A percentile compares a stretch with the other conserved stretches of the same genome.
Evolutionary conservation across 495 filamentous ascomycete genomes (phyloP).

Genomic region (Clohesyomyces aquaticus): DNA sequence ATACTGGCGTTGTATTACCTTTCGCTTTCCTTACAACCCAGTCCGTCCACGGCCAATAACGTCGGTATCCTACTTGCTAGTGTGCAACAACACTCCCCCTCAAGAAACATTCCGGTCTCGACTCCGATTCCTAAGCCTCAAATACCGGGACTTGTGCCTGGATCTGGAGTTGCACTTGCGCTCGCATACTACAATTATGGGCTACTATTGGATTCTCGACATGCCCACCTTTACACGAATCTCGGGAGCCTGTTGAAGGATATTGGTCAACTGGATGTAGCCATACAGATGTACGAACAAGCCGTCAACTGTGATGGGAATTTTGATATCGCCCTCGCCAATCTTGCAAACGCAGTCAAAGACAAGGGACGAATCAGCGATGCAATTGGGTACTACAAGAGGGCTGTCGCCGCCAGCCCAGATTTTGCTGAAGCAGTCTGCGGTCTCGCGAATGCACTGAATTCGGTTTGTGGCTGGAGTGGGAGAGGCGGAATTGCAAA

Average conservation of each 20-base stretch:
- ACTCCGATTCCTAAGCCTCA: slow-evolving; percentile 39
- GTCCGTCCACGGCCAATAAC: slow-evolving; percentile 97
- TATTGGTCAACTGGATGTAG: slow-evolving; percentile 87
- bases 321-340: slow-evolving; percentile 97
- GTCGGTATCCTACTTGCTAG: slow-evolving; percentile 95
- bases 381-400: slow-evolving; percentile 87
- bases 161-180: slow-evolving; percentile 85
- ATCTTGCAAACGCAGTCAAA: slow-evolving; percentile 97
- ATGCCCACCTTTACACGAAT: slow-evolving; percentile 99
- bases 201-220: slow-evolving; percentile 77
- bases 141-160: slow-evolving; percentile 80
- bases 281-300: slow-evolving; percentile 96
- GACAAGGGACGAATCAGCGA: slow-evolving; percentile 92
- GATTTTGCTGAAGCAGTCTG: slow-evolving; percentile 98
- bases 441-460: slow-evolving; percentile 91
- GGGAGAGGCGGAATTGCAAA: slow-evolving; percentile 84
- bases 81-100: slow-evolving; percentile 72
- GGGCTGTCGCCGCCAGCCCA: slow-evolving; percentile 87
- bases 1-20: slow-evolving; percentile 96
- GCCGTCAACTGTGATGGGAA: slow-evolving; percentile 87
- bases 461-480: slow-evolving; percentile 95
- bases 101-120: slow-evolving; percentile 33
- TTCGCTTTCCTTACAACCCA: slow-evolving; percentile 90
- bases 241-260: slow-evolving; percentile 95
- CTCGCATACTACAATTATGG: slow-evolving; percentile 96